Evolutionary conservation across 345 rosid genomes (phyloP).

Genomic region (Erucastrum elatum): DNA sequence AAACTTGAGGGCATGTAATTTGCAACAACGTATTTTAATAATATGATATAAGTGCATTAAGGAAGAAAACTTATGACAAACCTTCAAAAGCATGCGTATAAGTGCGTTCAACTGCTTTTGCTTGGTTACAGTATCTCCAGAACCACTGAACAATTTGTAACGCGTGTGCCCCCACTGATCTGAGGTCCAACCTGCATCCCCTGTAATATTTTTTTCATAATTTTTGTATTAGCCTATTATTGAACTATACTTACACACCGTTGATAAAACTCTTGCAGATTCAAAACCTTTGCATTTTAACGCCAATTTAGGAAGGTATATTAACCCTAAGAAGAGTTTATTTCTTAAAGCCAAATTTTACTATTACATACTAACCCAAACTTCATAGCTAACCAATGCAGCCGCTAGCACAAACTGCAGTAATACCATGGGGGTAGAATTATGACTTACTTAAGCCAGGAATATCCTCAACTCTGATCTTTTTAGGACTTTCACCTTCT

Average conservation of each 20-base stretch:
- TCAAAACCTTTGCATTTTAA: not conserved
- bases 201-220: constrained; percentile 43
- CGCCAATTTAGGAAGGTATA: not conserved
- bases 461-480: constrained; percentile 81
- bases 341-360: not conserved
- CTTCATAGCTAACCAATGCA: constrained; percentile 9
- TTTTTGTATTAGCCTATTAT: constrained; percentile 13
- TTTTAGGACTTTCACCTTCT: constrained; percentile 82
- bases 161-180: constrained; percentile 96
- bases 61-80: constrained; percentile 28
- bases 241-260: not conserved
- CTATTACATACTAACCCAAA: not conserved
- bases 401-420: constrained; percentile 11
- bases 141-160: constrained; percentile 57
- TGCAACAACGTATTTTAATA: not conserved
- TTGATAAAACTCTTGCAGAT: not conserved
- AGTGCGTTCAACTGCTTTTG: constrained; percentile 76
- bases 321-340: not conserved
- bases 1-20: not conserved
- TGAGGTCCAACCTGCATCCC: constrained; percentile 97
- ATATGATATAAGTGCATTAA: not conserved
- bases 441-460: constrained; percentile 86
- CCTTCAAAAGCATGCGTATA: constrained; percentile 95
- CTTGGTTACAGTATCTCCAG: constrained; percentile 57
- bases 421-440: not conserved